A percentile compares a stretch with the other conserved stretches of the same genome.
Conservation (phyloP, 805 yeast species). For the Metschnikowia matae region DNA sequence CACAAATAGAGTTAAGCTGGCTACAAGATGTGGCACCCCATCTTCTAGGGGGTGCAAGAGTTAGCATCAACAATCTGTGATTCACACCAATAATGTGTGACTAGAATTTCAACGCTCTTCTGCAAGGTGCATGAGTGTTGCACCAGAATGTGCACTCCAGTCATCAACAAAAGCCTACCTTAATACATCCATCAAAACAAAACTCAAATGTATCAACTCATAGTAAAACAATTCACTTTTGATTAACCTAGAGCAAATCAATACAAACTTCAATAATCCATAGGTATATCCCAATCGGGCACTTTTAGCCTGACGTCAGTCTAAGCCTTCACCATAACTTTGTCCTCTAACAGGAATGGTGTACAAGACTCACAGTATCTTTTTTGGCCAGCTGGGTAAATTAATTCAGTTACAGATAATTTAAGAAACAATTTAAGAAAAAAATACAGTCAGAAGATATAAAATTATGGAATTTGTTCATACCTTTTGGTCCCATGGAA, state of each 20-base stretch:
- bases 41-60: constrained; percentile 43
- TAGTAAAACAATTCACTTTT: no score
- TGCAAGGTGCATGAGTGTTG: not conserved
- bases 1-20: constrained; percentile 79
- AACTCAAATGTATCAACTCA: no score
- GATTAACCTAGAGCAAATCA: no score
- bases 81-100: not conserved
- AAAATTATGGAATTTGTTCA: not conserved
- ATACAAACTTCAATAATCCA: not conserved
- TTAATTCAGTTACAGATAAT: not conserved
- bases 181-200: no score
- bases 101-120: not conserved
- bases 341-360: not conserved
- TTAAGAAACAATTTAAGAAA: not conserved
- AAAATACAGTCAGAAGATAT: not conserved
- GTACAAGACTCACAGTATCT: not conserved
- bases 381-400: not conserved
- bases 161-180: not conserved
- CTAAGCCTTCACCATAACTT: not conserved
- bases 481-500: not conserved
- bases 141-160: not conserved
- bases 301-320: not conserved
- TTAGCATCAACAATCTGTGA: constrained; percentile 24
- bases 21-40: constrained; percentile 77
- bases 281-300: not conserved